phyloP scores from a whole-genome alignment of 495 filamentous ascomycete genomes.

The Penicillium cosmopolitanum region DNA sequence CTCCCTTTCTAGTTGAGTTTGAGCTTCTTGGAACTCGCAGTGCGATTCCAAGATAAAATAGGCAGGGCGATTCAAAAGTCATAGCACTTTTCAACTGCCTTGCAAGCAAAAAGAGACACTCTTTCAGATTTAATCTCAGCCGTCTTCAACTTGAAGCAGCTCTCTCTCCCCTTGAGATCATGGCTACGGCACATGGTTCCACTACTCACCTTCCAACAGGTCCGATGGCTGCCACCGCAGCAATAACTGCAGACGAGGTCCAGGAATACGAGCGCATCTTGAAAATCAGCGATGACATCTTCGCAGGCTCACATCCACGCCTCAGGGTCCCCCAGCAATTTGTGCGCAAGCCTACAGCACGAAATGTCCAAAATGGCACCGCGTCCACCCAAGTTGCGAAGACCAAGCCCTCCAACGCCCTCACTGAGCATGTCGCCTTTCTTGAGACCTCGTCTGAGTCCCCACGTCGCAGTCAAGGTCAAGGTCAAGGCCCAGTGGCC shows the following conservation, averaged over 20 bases:
- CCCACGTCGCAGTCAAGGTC: constrained; percentile 34
- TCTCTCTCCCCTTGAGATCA: constrained; percentile 27
- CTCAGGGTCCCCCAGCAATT: constrained; percentile 68
- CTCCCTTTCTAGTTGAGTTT: background rate
- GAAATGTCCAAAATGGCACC: constrained; percentile 32
- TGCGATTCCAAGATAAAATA: background rate
- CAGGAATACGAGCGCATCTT: constrained; percentile 74
- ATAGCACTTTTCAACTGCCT: constrained; percentile 1
- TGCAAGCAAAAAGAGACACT: background rate
- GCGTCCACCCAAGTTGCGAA: constrained; percentile 28
- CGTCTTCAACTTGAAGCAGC: constrained; percentile 16
- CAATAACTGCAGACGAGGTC: constrained; percentile 37
- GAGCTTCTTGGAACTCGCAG: background rate
- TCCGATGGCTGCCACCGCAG: constrained; percentile 33
- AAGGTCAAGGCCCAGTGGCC: constrained; percentile 34
- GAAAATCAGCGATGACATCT: constrained; percentile 73
- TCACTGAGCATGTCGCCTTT: constrained; percentile 36
- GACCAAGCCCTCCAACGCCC: constrained; percentile 25
- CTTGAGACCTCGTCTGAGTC: constrained; percentile 27
- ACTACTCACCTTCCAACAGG: constrained; percentile 42
- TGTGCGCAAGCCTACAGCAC: constrained; percentile 52
- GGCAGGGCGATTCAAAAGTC: background rate
- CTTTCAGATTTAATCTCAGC: constrained; percentile 9
- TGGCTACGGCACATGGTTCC: constrained; percentile 41
- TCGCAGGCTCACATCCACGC: constrained; percentile 72